phyloP scores from a whole-genome alignment of 139 green algal genomes.

The Astrephomene gubernaculifera region DNA sequence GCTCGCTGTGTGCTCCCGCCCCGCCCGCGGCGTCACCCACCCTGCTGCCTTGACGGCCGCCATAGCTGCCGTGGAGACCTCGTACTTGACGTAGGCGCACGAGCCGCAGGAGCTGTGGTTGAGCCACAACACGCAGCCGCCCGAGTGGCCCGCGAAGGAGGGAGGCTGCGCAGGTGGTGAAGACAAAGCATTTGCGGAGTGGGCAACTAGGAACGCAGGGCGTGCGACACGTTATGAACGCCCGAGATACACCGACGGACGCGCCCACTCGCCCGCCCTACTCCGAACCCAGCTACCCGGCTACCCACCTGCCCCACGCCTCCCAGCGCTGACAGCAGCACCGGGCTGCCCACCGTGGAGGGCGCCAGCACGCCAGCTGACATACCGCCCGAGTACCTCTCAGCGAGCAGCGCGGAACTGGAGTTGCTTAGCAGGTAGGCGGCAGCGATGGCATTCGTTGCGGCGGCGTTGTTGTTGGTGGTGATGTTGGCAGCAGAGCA shows the following conservation, averaged over 20 bases:
- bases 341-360: neutral
- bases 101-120: constrained; percentile 21
- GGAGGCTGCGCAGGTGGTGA: neutral
- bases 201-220: neutral
- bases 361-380: neutral
- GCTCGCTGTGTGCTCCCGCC: neutral
- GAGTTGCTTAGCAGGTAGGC: neutral
- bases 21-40: neutral
- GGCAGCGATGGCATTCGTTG: too few species aligned
- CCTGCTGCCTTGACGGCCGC: neutral
- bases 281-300: neutral
- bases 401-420: neutral
- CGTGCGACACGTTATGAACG: too few species aligned
- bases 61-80: neutral
- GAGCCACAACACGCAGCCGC: neutral
- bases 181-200: too few species aligned
- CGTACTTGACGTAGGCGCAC: constrained; percentile 11
- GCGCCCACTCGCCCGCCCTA: too few species aligned
- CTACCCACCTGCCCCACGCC: neutral
- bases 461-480: too few species aligned
- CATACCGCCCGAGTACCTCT: neutral
- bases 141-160: neutral
- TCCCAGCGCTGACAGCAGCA: neutral
- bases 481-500: neutral
- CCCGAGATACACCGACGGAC: too few species aligned